These are phyloP conservation scores for Thymus quinquecostatus DNA, from an alignment of 257 asterid genomes.

Conservation along the genomic window DNA sequence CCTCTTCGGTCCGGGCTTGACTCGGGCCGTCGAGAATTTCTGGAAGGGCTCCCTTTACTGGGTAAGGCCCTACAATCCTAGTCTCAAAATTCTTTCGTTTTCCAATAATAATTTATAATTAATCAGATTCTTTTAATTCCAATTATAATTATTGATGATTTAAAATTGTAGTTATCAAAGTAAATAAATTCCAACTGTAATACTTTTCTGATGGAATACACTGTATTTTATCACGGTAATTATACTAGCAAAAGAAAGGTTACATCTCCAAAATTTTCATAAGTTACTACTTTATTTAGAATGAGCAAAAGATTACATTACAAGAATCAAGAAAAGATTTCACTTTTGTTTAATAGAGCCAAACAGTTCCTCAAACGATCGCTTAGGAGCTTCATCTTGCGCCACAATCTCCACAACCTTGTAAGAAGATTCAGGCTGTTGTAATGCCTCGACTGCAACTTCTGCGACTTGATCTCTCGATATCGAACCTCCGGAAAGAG, in stretches of 20 bases:
- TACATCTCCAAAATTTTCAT: no score
- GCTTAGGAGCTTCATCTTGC: slow-evolving; percentile 70
- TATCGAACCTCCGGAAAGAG: slow-evolving; percentile 79
- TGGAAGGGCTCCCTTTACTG: slow-evolving; percentile 31
- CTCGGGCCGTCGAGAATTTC: slow-evolving; percentile 35
- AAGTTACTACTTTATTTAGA: no score
- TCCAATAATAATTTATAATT: no score
- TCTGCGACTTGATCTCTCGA: slow-evolving; percentile 95
- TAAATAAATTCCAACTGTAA: no score
- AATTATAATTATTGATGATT: no score
- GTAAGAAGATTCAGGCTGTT: slow-evolving; percentile 65
- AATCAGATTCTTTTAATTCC: no score
- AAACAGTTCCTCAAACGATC: slow-evolving; percentile 76
- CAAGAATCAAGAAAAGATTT: slow-evolving; percentile 12
- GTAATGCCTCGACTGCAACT: slow-evolving; percentile 89
- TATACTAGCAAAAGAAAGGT: no score
- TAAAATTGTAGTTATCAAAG: no score
- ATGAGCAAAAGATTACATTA: no score
- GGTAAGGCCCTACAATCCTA: slow-evolving; percentile 28
- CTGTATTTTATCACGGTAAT: no score
- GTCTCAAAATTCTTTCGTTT: background rate
- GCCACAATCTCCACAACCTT: slow-evolving; percentile 93
- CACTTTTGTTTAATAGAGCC: slow-evolving; percentile 66
- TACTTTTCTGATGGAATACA: no score
- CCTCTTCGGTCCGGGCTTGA: slow-evolving; percentile 34